Conservation (phyloP, 1,284 basidiomycete species). For the Ganoderma sinense region DNA sequence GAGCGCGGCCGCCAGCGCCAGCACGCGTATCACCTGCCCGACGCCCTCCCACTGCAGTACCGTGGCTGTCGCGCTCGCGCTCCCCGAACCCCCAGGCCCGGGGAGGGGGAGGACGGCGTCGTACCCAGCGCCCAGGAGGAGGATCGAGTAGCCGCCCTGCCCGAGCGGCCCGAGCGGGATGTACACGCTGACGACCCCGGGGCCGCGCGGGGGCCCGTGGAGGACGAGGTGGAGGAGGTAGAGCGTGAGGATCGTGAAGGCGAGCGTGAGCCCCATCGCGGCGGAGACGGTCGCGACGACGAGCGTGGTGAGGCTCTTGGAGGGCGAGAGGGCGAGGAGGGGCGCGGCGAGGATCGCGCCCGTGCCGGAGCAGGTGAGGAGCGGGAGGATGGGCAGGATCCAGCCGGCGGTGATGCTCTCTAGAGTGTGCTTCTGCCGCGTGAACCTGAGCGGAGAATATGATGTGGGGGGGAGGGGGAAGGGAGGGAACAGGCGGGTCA, state of each 20-base stretch:
- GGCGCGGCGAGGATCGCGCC: slow-evolving; percentile 61
- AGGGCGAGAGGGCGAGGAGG: slow-evolving; percentile 44
- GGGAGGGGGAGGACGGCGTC: slow-evolving; percentile 48
- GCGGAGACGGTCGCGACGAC: slow-evolving; percentile 56
- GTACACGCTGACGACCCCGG: slow-evolving; percentile 38
- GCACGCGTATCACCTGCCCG: slow-evolving; percentile 43
- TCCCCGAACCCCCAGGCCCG: too few species aligned
- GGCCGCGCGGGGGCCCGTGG: slow-evolving; percentile 46
- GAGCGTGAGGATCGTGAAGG: slow-evolving; percentile 55
- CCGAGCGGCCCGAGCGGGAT: slow-evolving; percentile 42
- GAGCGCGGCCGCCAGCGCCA: slow-evolving; percentile 48
- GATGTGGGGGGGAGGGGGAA: not conserved
- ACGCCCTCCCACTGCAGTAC: slow-evolving; percentile 37
- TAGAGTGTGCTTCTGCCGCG: slow-evolving; percentile 57
- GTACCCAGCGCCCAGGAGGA: slow-evolving; percentile 56
- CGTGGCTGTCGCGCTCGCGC: too few species aligned
- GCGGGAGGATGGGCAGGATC: slow-evolving; percentile 70
- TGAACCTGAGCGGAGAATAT: too few species aligned
- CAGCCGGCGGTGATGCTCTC: slow-evolving; percentile 57
- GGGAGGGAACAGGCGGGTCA: not conserved
- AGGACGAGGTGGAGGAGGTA: slow-evolving; percentile 52
- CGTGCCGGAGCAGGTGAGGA: slow-evolving; percentile 65
- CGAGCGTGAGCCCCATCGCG: slow-evolving; percentile 57
- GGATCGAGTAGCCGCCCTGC: slow-evolving; percentile 64
- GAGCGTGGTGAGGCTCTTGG: slow-evolving; percentile 57